Evolutionary conservation across 352 stramenopile species (phyloP).

Genomic region (Phytophthora litchii): DNA sequence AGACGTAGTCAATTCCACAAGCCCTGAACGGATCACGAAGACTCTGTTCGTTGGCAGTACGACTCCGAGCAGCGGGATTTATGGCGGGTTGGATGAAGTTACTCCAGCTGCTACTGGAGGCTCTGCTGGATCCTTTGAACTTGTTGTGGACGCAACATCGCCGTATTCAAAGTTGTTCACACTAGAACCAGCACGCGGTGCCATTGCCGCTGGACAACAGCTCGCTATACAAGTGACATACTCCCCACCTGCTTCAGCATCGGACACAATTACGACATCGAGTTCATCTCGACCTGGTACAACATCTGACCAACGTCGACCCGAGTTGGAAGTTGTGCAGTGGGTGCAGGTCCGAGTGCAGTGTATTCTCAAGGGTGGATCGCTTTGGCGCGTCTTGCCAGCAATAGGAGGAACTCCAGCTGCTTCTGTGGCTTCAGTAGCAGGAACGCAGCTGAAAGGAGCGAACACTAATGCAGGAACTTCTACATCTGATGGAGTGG

Average conservation of each 20-base stretch:
- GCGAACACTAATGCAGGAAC: conserved; percentile 9
- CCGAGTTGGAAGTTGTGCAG: conserved; percentile 40
- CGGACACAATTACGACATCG: conserved; percentile 2
- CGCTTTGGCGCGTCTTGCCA: conserved; percentile 39
- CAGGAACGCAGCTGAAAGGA: conserved; percentile 18
- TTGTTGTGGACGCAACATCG: conserved; percentile 58
- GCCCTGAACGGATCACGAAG: conserved; percentile 13
- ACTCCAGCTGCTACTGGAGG: conserved; percentile 2
- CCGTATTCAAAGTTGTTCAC: conserved; percentile 69
- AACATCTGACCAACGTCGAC: conserved; percentile 9
- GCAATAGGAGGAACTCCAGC: conserved; percentile 2
- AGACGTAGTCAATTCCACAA: not conserved
- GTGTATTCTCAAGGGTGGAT: conserved; percentile 47
- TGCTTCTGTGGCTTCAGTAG: not conserved
- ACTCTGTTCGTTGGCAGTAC: conserved; percentile 62
- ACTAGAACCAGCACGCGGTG: conserved; percentile 71
- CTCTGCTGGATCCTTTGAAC: conserved; percentile 57
- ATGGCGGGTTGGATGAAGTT: conserved; percentile 28
- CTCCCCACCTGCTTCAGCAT: conserved; percentile 24
- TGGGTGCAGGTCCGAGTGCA: conserved; percentile 50
- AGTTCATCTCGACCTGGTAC: conserved; percentile 8
- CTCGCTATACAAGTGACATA: conserved; percentile 64
- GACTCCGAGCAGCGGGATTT: conserved; percentile 29
- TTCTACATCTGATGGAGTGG: conserved; percentile 4
- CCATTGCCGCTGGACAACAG: conserved; percentile 58